A percentile compares a stretch with the other conserved stretches of the same genome.
These are phyloP conservation scores for Pleurotus tuoliensis DNA, from an alignment of 768 basidiomycete species.

Conservation along the genomic window DNA sequence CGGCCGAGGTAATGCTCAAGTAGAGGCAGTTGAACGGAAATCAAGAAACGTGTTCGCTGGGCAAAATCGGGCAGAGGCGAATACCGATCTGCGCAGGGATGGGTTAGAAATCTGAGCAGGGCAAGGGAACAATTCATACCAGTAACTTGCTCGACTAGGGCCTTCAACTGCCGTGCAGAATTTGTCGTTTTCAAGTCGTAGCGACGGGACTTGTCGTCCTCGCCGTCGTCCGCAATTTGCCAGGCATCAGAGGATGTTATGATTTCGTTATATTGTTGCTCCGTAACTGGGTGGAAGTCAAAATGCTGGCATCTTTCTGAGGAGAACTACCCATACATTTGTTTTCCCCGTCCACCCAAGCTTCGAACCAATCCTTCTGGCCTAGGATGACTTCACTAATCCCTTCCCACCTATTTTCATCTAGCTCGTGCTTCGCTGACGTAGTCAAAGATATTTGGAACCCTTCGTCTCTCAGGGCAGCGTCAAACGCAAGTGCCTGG, in stretches of 20 bases:
- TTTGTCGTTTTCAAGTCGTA: slow-evolving; percentile 63
- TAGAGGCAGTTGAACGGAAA: slow-evolving; percentile 80
- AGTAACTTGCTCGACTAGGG: slow-evolving; percentile 88
- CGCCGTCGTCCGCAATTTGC: slow-evolving; percentile 69
- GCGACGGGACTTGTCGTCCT: slow-evolving; percentile 37
- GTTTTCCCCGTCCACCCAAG: slow-evolving; percentile 88
- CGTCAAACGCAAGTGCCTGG: slow-evolving; percentile 87
- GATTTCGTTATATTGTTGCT: slow-evolving; percentile 82
- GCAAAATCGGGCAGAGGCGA: slow-evolving; percentile 74
- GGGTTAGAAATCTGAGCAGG: background rate
- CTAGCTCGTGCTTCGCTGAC: slow-evolving; percentile 18
- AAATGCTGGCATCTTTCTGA: slow-evolving; percentile 6
- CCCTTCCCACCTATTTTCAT: slow-evolving; percentile 58
- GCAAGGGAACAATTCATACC: slow-evolving; percentile 37
- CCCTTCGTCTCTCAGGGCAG: slow-evolving; percentile 67
- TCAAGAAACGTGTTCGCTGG: slow-evolving; percentile 82
- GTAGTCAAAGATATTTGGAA: slow-evolving; percentile 60
- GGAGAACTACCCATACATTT: slow-evolving; percentile 59
- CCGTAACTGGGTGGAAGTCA: slow-evolving; percentile 56
- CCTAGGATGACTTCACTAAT: slow-evolving; percentile 80
- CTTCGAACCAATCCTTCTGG: slow-evolving; percentile 83
- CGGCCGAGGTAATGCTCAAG: slow-evolving; percentile 74
- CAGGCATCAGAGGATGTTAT: slow-evolving; percentile 83
- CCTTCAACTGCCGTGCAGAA: slow-evolving; percentile 79
- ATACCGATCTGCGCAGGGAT: slow-evolving; percentile 71